Evolutionary conservation across 2,329 filamentous ascomycete genomes (phyloP).

Genomic region (Cladosporium sp.): DNA sequence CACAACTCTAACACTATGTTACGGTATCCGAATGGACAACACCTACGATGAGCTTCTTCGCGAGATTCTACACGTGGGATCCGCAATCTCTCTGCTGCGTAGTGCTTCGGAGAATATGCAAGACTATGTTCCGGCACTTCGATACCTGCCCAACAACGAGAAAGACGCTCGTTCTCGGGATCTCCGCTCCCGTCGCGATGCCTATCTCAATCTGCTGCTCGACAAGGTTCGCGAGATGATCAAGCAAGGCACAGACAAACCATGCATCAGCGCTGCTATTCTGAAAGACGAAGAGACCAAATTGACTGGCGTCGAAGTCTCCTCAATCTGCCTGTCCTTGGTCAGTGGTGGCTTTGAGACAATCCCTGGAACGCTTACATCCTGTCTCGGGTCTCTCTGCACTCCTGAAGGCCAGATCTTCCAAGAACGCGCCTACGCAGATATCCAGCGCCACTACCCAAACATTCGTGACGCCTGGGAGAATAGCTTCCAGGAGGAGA

Average conservation of each 20-base stretch:
- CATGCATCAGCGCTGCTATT: conserved; percentile 52
- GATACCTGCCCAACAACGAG: conserved; percentile 51
- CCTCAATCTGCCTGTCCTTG: conserved; percentile 50
- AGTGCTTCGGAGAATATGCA: conserved; percentile 52
- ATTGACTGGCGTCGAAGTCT: conserved; percentile 50
- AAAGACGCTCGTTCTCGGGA: conserved; percentile 47
- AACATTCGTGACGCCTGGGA: conserved; percentile 46
- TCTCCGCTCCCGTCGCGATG: conserved; percentile 45
- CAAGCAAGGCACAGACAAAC: conserved; percentile 48
- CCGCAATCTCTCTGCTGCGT: conserved; percentile 48
- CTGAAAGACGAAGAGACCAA: conserved; percentile 53
- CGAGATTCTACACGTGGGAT: conserved; percentile 52
- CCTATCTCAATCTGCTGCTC: conserved; percentile 47
- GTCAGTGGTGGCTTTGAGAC: conserved; percentile 54
- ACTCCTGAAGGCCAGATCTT: conserved; percentile 47
- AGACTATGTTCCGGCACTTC: conserved; percentile 49
- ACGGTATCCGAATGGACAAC: conserved; percentile 53
- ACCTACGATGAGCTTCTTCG: conserved; percentile 50
- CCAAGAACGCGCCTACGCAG: conserved; percentile 51
- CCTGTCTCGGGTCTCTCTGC: conserved; percentile 47
- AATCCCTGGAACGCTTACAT: conserved; percentile 51
- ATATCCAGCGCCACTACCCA: conserved; percentile 48
- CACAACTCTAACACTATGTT: conserved; percentile 52
- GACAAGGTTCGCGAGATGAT: conserved; percentile 52
- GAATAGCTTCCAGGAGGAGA: conserved; percentile 42